phyloP scores from a whole-genome alignment of 2,329 filamentous ascomycete species.

The Parasarocladium wereldwijsianum region DNA sequence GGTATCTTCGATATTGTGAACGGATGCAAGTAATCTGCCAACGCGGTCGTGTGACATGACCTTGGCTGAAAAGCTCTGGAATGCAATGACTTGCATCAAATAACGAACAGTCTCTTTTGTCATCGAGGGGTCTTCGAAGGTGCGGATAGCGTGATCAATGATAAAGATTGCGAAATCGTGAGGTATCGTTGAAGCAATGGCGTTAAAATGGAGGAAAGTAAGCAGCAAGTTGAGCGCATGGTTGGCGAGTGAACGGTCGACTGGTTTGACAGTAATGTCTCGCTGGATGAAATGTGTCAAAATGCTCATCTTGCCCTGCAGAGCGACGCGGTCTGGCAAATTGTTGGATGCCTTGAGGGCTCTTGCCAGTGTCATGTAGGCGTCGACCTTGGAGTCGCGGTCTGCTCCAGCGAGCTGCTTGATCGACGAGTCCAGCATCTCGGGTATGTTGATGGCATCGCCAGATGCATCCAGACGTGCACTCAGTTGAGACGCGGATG shows the following conservation, averaged over 20 bases:
- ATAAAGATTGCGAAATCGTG: constrained; percentile 70
- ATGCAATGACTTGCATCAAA: constrained; percentile 65
- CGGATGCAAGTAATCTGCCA: constrained; percentile 51
- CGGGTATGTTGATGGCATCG: constrained; percentile 43
- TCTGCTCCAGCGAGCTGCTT: constrained; percentile 67
- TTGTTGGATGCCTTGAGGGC: constrained; percentile 71
- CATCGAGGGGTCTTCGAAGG: constrained; percentile 50
- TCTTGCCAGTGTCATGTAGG: constrained; percentile 66
- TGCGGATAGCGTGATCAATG: constrained; percentile 64
- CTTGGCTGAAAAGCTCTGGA: constrained; percentile 63
- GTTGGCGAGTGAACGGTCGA: constrained; percentile 56
- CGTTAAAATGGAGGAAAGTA: constrained; percentile 60
- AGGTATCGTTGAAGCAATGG: constrained; percentile 55
- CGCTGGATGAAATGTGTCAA: constrained; percentile 73
- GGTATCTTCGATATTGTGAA: constrained; percentile 60
- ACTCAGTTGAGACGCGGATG: constrained; percentile 24
- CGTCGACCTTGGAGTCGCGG: constrained; percentile 61
- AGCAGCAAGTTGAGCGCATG: constrained; percentile 67
- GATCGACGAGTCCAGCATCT: constrained; percentile 74
- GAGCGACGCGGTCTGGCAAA: constrained; percentile 57
- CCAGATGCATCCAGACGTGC: constrained; percentile 24
- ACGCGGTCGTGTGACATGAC: constrained; percentile 61
- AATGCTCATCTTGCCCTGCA: constrained; percentile 61
- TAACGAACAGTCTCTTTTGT: constrained; percentile 69
- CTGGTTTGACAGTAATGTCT: constrained; percentile 52